A percentile compares a stretch with the other conserved stretches of the same genome.
Conservation (phyloP, 805 yeast genomes). For the Suhomyces xylopsoci region DNA sequence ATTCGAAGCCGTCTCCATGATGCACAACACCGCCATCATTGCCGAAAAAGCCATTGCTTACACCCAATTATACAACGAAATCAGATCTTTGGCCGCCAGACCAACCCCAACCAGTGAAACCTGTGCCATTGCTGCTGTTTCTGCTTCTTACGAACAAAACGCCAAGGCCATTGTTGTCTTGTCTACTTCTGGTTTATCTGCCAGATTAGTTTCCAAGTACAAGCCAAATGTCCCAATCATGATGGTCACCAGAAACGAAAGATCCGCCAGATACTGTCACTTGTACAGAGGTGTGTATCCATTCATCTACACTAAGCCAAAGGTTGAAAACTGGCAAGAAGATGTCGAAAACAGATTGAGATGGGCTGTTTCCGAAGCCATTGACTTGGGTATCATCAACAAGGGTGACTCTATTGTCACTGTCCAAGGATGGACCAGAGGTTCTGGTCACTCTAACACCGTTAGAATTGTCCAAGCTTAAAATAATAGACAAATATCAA, state of each 20-base stretch:
- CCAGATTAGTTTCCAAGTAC: slow-evolving; percentile 95
- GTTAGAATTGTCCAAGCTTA: slow-evolving; percentile 84
- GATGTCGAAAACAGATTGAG: slow-evolving; percentile 94
- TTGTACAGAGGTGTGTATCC: slow-evolving; percentile 99
- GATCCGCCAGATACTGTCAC: slow-evolving; percentile 93
- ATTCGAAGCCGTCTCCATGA: slow-evolving; percentile 94
- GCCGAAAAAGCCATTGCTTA: slow-evolving; percentile 97
- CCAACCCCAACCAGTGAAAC: slow-evolving; percentile 96
- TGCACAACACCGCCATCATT: slow-evolving; percentile 95
- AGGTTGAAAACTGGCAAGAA: slow-evolving; percentile 84
- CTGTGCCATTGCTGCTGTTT: slow-evolving; percentile 93
- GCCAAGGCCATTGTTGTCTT: slow-evolving; percentile 96
- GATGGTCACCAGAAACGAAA: slow-evolving; percentile 94
- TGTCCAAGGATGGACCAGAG: slow-evolving; percentile 98
- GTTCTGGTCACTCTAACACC: slow-evolving; percentile 98
- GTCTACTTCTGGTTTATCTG: slow-evolving; percentile 92
- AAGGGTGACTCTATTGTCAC: slow-evolving; percentile 90
- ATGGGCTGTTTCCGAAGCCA: slow-evolving; percentile 89
- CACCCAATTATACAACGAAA: slow-evolving; percentile 77
- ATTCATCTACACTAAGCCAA: slow-evolving; percentile 69
- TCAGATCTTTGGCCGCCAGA: slow-evolving; percentile 78
- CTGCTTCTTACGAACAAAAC: slow-evolving; percentile 92
- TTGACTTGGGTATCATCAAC: slow-evolving; percentile 76
- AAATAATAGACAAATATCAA: slow-evolving; percentile 8
- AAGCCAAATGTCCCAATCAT: slow-evolving; percentile 96